Base-by-base conservation (phyloP, 2,329 filamentous ascomycete species). In the Penicillium polonicum region DNA sequence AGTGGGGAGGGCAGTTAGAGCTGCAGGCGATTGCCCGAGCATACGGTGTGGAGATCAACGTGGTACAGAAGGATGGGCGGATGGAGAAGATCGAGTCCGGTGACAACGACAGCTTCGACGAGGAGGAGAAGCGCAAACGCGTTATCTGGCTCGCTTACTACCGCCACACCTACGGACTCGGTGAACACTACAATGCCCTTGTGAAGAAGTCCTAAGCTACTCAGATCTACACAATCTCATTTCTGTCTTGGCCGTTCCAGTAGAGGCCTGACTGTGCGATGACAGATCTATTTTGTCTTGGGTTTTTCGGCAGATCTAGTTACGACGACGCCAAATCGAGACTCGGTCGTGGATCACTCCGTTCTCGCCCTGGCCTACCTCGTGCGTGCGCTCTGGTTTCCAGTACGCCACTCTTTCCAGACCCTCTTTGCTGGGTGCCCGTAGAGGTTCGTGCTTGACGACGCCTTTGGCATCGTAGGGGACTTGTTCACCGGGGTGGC, bases 151-250 rank as follows among this genome's bases (percentile, higher is more conserved):
- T 99, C 74, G 93, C 92, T 36, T 99, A 97, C 75, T 97, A 97
- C 76, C 84, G 90, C 68, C 92, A 97, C 78, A 91, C 90, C 48
- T 97, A 95, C 74, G 93, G 93, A 1, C 79, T 99, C 49, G 94
- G 94, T 13, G 94, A 97, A 79, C 94, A 99, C 77, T 99, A 99
- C 77, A 99, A 99, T 73, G 96, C 92, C 52, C 76, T 99, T 72
- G 76, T 85, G 65, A 83, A 80, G 69, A 72, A 72, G 48, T 57
- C 62, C 36, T 72, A 67, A 67, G 52, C 13, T 45, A 55, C 38
- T 23, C n/a, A 31, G 29, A 36, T 13, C 44, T 29, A 46, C 17
- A 13, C 38, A 31, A 54, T 39, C n/a, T 17, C 27, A 46, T 46
- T 50, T 39, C 21, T 48, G 29, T 19, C 49, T 43, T 29, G 17